These are phyloP conservation scores for Cylindrodendrum hubeiense DNA, from an alignment of 2,329 filamentous ascomycete species.

Conservation along the genomic window DNA sequence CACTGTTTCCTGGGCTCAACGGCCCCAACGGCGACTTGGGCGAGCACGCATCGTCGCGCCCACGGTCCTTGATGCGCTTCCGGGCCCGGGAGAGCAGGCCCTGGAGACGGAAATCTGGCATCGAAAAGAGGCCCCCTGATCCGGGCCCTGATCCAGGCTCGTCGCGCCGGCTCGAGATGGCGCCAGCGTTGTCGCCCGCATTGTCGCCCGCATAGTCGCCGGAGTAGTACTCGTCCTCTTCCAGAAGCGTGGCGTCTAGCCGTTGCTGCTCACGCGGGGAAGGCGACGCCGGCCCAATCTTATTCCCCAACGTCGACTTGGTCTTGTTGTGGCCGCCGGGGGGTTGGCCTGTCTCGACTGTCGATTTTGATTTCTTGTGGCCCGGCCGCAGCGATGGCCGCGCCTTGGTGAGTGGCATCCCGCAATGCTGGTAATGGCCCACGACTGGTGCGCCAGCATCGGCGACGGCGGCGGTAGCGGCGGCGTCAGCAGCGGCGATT, in stretches of 20 bases:
- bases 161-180: conserved; percentile 2
- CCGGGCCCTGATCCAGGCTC: conserved; percentile 8
- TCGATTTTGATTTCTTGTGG: conserved; percentile 28
- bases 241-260: conserved; percentile 31
- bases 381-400: conserved; percentile 35
- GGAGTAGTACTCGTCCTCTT: conserved; percentile 28
- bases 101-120: conserved; percentile 38
- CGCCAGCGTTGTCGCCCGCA: conserved; percentile 17
- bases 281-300: conserved; percentile 22
- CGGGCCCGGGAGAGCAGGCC: conserved; percentile 38
- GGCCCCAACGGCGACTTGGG: conserved; percentile 9
- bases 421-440: conserved; percentile 1
- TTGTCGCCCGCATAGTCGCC: not conserved
- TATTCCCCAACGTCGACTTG: conserved; percentile 31
- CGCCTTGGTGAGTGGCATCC: conserved; percentile 41
- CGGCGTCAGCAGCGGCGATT: not conserved
- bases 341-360: conserved; percentile 6
- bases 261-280: conserved; percentile 22
- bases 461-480: not conserved
- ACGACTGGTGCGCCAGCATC: conserved; percentile 12
- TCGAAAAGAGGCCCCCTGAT: conserved; percentile 32
- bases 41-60: conserved; percentile 5
- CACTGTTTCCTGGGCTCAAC: conserved; percentile 29
- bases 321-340: conserved; percentile 23
- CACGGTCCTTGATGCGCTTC: conserved; percentile 40